Percentiles rank a stretch among this genome's conserved stretches.
These are phyloP conservation scores for Pseudogymnoascus sp. DNA, from an alignment of 2,329 filamentous ascomycete genomes.

Conservation along the genomic window DNA sequence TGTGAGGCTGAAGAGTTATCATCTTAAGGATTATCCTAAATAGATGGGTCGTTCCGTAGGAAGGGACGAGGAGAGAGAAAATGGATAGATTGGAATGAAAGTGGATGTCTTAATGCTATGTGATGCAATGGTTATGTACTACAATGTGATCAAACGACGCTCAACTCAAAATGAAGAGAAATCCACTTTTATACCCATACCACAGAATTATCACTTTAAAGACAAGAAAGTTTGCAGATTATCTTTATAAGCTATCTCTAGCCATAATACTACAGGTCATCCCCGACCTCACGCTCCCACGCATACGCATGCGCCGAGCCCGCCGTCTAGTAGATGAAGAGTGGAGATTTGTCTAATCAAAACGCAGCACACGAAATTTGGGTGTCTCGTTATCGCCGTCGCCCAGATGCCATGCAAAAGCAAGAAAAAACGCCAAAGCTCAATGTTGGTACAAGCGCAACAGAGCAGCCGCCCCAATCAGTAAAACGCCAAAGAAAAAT, in stretches of 20 bases:
- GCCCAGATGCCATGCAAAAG: conserved; percentile 9
- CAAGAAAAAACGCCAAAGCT: conserved; percentile 21
- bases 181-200: too few relatives aligned
- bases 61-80: too few relatives aligned
- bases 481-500: not conserved
- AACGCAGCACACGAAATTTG: conserved; percentile 11
- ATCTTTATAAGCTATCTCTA: not conserved
- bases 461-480: conserved; percentile 19
- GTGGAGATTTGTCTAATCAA: conserved; percentile 26
- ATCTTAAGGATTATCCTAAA: conserved; percentile 74
- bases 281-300: not conserved
- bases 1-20: conserved; percentile 91
- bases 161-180: too few relatives aligned
- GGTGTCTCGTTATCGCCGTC: conserved; percentile 5
- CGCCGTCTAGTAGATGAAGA: conserved; percentile 13
- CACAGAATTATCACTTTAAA: not conserved
- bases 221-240: not conserved
- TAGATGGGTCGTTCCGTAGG: too few relatives aligned
- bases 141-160: too few relatives aligned
- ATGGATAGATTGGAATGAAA: not conserved
- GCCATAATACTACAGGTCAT: not conserved
- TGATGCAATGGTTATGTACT: too few relatives aligned
- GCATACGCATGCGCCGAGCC: not conserved
- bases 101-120: too few relatives aligned
- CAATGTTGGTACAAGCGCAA: conserved; percentile 25